Evolutionary conservation across 208 protist genomes (phyloP).

Genomic region (Histomonas meleagridis): DNA sequence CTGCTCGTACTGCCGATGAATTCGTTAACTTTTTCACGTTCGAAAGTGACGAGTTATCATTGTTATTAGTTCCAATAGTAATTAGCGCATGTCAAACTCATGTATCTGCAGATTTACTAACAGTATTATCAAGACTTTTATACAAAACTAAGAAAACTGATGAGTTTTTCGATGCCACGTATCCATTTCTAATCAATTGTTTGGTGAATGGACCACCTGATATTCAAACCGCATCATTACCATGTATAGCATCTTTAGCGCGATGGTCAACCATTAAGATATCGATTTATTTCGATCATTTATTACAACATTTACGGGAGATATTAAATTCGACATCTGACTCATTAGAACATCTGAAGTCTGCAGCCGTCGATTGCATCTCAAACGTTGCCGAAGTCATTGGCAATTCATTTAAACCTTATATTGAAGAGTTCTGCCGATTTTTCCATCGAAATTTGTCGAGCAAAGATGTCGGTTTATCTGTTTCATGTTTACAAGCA

Average conservation of each 20-base stretch:
- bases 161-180: neutral
- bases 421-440: neutral
- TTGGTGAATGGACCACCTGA: neutral
- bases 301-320: neutral
- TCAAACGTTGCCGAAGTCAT: neutral
- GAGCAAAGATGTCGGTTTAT: neutral
- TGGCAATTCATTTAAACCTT: neutral
- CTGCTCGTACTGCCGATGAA: neutral
- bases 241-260: neutral
- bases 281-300: neutral
- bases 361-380: neutral
- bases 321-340: neutral
- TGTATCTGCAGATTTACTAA: neutral
- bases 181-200: neutral
- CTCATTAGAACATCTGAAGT: neutral
- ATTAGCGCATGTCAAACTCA: neutral
- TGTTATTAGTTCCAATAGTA: neutral
- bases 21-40: neutral
- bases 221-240: neutral
- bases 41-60: constrained; percentile 12
- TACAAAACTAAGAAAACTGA: constrained; percentile 11
- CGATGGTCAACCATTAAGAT: neutral
- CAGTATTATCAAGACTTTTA: neutral
- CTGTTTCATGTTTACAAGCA: neutral
- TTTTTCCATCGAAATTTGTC: neutral